Conservation (phyloP, 1,284 basidiomycete species). For the Moniliophthora roreri region DNA sequence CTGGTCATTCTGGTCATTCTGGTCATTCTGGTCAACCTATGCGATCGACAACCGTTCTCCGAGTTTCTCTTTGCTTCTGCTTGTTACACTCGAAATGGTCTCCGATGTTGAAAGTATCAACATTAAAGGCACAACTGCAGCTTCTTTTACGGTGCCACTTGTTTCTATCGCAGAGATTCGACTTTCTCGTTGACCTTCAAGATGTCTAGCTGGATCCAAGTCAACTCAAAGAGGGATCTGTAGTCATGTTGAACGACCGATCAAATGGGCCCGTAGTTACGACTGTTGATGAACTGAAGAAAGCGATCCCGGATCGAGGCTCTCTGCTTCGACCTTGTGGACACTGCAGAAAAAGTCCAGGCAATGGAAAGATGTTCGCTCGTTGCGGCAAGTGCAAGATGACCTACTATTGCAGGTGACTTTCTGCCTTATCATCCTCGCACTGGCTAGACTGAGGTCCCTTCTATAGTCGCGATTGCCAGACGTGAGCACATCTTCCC, state of each 20-base stretch:
- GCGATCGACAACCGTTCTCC: not conserved
- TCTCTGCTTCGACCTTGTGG: slow-evolving; percentile 6
- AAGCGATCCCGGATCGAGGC: slow-evolving; percentile 9
- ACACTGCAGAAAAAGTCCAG: slow-evolving; percentile 3
- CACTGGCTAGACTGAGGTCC: not conserved
- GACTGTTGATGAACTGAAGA: slow-evolving; percentile 7
- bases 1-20: no score
- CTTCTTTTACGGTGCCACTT: slow-evolving; percentile 1
- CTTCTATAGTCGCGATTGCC: slow-evolving; percentile 12
- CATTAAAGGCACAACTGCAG: not conserved
- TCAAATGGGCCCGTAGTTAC: slow-evolving; percentile 10
- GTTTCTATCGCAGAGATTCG: not conserved
- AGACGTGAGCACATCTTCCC: not conserved
- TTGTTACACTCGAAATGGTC: not conserved
- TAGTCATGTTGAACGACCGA: slow-evolving; percentile 10
- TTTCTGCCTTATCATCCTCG: not conserved
- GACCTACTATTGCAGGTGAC: slow-evolving; percentile 16
- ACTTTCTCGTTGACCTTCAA: not conserved
- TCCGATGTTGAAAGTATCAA: not conserved
- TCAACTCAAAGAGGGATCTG: not conserved
- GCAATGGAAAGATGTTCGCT: not conserved
- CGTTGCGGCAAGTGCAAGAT: slow-evolving; percentile 6
- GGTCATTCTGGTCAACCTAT: no score
- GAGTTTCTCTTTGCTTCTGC: not conserved
- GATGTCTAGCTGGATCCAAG: slow-evolving; percentile 10